Evolutionary conservation across 23 red algal genomes (phyloP).

Genomic region (Pyropia yezoensis): DNA sequence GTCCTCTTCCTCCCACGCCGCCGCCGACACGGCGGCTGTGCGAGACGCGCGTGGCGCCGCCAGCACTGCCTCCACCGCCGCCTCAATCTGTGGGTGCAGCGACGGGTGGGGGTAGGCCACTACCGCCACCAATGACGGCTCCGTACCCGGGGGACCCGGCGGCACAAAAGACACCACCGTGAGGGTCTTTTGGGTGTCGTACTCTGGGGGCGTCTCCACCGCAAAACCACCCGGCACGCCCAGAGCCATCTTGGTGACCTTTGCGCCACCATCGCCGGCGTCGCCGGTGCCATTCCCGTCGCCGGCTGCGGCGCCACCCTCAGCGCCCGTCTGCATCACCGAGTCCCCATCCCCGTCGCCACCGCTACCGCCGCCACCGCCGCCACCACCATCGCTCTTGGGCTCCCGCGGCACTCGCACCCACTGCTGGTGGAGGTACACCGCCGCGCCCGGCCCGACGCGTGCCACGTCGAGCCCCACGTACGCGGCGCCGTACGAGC

Average conservation of each 20-base stretch:
- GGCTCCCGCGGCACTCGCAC: conserved; percentile 4
- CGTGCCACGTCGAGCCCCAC: conserved; percentile 18
- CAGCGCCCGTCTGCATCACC: no score
- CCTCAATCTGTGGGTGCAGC: not conserved
- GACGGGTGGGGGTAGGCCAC: conserved; percentile 20
- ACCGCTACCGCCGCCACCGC: conserved; percentile 18
- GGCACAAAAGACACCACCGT: conserved; percentile 25
- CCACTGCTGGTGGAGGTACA: conserved; percentile 55
- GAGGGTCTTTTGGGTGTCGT: conserved; percentile 20
- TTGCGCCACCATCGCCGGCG: not conserved
- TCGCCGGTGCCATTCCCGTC: no score
- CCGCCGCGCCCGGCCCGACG: conserved; percentile 10
- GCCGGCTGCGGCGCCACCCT: not conserved
- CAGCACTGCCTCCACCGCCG: conserved; percentile 12
- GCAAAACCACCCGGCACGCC: conserved; percentile 59
- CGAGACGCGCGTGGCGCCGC: conserved; percentile 1
- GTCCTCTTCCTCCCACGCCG: conserved; percentile 70
- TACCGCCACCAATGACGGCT: conserved; percentile 16
- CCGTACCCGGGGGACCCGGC: not conserved
- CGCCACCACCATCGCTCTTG: not conserved
- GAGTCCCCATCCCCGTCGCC: no score
- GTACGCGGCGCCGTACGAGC: conserved; percentile 31
- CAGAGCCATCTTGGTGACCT: conserved; percentile 56
- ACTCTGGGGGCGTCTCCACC: conserved; percentile 5
- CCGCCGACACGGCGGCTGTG: conserved; percentile 16